These are phyloP conservation scores for Tricholoma matsutake DNA, from an alignment of 768 basidiomycete genomes.

Conservation along the genomic window DNA sequence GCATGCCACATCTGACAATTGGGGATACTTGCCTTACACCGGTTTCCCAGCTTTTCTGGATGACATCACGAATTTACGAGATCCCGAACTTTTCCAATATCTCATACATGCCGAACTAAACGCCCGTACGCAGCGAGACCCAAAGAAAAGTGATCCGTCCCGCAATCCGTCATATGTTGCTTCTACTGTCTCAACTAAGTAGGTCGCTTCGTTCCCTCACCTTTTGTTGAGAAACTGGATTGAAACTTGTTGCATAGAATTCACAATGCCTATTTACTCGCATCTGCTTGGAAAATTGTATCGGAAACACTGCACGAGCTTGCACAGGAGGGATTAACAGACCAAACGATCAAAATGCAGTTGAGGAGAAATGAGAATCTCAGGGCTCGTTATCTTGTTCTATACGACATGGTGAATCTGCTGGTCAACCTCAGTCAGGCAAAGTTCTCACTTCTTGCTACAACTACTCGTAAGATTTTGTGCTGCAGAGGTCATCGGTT, in stretches of 20 bases:
- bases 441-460: conserved; percentile 66
- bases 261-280: conserved; percentile 79
- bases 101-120: conserved; percentile 55
- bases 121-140: conserved; percentile 42
- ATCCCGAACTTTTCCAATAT: conserved; percentile 58
- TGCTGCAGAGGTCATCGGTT: not conserved
- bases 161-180: conserved; percentile 53
- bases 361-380: conserved; percentile 50
- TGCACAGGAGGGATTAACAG: conserved; percentile 50
- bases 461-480: conserved; percentile 58
- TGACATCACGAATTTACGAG: conserved; percentile 64
- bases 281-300: conserved; percentile 82
- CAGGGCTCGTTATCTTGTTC: conserved; percentile 56
- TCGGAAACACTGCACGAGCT: conserved; percentile 54
- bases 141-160: conserved; percentile 24
- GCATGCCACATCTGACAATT: conserved; percentile 12
- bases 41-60: conserved; percentile 55
- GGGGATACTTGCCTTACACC: not conserved
- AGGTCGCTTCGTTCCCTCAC: not conserved
- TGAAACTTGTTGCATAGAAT: conserved; percentile 44
- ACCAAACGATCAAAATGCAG: conserved; percentile 48
- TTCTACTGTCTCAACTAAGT: conserved; percentile 59
- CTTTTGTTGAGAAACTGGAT: not conserved
- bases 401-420: conserved; percentile 60
- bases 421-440: conserved; percentile 62